These are phyloP conservation scores for Penicilliopsis zonata DNA, from an alignment of 495 filamentous ascomycete genomes.

Conservation along the genomic window DNA sequence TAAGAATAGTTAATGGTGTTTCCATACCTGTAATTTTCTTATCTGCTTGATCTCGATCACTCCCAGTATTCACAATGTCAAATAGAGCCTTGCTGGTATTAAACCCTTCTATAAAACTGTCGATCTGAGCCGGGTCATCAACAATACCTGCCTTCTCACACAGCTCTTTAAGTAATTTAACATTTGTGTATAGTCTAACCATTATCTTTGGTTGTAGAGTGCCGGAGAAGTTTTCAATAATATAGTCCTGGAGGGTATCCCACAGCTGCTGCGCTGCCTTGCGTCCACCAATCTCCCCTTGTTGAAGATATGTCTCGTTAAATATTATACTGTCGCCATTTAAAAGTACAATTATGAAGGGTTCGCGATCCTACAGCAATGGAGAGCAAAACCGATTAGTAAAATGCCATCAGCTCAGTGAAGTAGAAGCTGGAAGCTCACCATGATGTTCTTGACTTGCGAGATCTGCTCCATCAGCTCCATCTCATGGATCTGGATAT, in stretches of 20 bases:
- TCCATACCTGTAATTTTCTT: conserved; percentile 63
- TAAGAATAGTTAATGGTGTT: conserved; percentile 1
- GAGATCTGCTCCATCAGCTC: conserved; percentile 40
- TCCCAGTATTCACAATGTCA: conserved; percentile 66
- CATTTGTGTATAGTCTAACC: conserved; percentile 56
- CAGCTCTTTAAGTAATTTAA: conserved; percentile 47
- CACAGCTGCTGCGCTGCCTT: conserved; percentile 54
- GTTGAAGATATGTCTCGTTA: conserved; percentile 47
- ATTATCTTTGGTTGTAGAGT: conserved; percentile 49
- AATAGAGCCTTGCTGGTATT: conserved; percentile 58
- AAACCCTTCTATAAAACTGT: conserved; percentile 66
- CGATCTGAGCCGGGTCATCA: conserved; percentile 36
- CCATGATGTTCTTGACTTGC: conserved; percentile 37
- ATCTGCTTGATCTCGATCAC: conserved; percentile 55
- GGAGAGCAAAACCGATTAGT: no score
- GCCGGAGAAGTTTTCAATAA: conserved; percentile 30
- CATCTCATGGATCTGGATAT: conserved; percentile 41
- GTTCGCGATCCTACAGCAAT: conserved; percentile 51
- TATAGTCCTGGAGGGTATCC: conserved; percentile 34
- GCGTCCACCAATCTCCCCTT: conserved; percentile 59
- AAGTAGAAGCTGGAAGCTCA: no score
- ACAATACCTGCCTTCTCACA: conserved; percentile 47
- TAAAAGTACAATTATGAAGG: conserved; percentile 63
- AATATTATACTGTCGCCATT: conserved; percentile 76
- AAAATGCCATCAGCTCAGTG: no score